Base-by-base conservation (phyloP, 805 yeast genomes). In the Myxozyma udenii region DNA sequence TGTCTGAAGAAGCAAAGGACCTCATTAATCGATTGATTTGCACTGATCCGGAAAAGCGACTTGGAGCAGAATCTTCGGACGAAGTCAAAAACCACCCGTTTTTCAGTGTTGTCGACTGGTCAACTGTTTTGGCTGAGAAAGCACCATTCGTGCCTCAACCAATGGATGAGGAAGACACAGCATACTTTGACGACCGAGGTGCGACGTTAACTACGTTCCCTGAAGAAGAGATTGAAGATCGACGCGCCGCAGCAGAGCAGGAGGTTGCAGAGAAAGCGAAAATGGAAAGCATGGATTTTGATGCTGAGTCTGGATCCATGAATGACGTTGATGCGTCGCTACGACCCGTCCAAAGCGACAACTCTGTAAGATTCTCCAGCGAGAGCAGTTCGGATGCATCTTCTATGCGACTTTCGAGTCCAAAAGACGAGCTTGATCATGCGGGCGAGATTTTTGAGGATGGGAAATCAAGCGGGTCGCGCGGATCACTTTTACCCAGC, bases 151-250 rank as follows among this genome's bases (percentile, higher is more conserved):
- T 89, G 5, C 99, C 99, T 0, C 71, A 72, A 11, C 71, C 79
- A 6, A 87, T 82, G 4, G 78, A 87, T 61, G 95, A 96, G 0
- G 95, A 86, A 62, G 82, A 83, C 43, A 90, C 97, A 0, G 95
- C 88, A 47, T 91, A 93, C 64, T 93, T 91, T 68, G 98, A 93
- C 62, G 61, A 77, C 3, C 78, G 98, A 62, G 98, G 98, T 3
- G 98, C 96, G 0, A 81, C 77, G 9, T 69, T 86, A 63, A 74
- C 78, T 3, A 79, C 77, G 48, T 84, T 86, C 51, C 83, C 85
- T 3, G 69, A 64, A 21, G 71, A 66, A 0, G 64, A 65, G 4
- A 68, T 63, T 7, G 67, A 63, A n/a, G 64, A 61, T 18, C 70
- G 64, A 3, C 66, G 66, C 28, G 14, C 33, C 9, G 33, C 12